phyloP scores from a whole-genome alignment of 2,329 filamentous ascomycete genomes.

The Plectosphaerella cucumerina region DNA sequence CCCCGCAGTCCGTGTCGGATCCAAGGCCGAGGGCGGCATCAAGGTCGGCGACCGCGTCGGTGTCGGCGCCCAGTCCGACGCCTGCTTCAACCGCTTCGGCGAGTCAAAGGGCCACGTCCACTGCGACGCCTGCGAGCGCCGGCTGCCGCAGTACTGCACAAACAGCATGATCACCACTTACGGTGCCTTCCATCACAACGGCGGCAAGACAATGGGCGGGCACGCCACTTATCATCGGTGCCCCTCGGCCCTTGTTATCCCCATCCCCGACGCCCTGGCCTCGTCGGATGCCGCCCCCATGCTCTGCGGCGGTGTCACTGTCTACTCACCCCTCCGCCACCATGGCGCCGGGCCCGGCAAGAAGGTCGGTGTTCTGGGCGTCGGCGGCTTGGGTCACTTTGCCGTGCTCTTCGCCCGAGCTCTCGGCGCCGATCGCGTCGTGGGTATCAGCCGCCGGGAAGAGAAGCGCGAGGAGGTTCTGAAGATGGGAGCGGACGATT shows the following conservation, averaged over 20 bases:
- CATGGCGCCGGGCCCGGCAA: constrained; percentile 65
- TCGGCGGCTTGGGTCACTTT: constrained; percentile 67
- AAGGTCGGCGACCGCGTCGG: constrained; percentile 56
- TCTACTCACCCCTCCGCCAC: constrained; percentile 61
- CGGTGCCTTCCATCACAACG: constrained; percentile 35
- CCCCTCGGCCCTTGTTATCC: constrained; percentile 43
- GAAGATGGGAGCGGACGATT: constrained; percentile 53
- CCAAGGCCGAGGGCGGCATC: constrained; percentile 36
- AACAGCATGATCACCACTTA: constrained; percentile 36
- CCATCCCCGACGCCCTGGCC: constrained; percentile 49
- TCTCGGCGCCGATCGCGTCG: constrained; percentile 56
- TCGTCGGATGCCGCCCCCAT: constrained; percentile 58
- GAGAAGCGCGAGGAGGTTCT: constrained; percentile 51
- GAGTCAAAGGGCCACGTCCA: constrained; percentile 9
- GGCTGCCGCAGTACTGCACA: constrained; percentile 35
- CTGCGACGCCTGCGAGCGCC: constrained; percentile 33
- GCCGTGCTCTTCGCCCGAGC: constrained; percentile 66
- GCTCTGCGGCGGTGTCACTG: constrained; percentile 73
- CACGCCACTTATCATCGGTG: constrained; percentile 29
- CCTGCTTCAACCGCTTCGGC: constrained; percentile 34
- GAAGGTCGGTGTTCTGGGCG: constrained; percentile 60
- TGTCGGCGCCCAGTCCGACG: constrained; percentile 51
- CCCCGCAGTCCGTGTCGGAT: constrained; percentile 30
- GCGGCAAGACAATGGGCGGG: constrained; percentile 27
- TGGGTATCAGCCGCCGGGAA: constrained; percentile 52